Percentiles rank a stretch among this genome's conserved stretches.
phyloP scores from a whole-genome alignment of 2,329 filamentous ascomycete genomes.

The Fusarium proliferatum region DNA sequence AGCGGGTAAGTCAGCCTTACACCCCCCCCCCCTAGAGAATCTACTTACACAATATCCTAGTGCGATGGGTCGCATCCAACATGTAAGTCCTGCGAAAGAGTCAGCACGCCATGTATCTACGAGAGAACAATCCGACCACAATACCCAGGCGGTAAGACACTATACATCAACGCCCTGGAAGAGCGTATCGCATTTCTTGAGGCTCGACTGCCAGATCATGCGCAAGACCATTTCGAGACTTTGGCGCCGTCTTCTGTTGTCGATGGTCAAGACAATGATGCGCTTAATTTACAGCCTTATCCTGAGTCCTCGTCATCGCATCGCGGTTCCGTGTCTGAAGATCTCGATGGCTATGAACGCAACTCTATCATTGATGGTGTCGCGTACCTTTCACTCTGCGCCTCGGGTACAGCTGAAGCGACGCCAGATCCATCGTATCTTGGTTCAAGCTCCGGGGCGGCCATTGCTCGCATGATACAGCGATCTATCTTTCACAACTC shows the following conservation, averaged over 20 bases:
- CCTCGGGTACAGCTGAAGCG: rapidly evolving
- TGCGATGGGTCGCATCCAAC: not conserved
- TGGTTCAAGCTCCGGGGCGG: rapidly evolving
- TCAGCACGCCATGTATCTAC: not conserved
- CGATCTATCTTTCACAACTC: not conserved
- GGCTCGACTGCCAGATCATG: not conserved
- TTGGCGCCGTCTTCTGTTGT: not conserved
- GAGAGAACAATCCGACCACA: not conserved
- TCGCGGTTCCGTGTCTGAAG: rapidly evolving
- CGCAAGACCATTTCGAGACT: not conserved
- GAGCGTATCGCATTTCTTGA: not conserved
- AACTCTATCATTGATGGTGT: not conserved
- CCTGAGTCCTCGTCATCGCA: not conserved
- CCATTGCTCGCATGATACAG: not conserved
- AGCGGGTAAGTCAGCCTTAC: not conserved
- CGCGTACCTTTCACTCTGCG: not conserved
- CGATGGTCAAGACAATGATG: not conserved
- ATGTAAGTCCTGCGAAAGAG: not conserved
- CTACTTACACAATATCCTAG: not conserved
- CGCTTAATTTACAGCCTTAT: rapidly evolving
- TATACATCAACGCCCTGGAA: not conserved
- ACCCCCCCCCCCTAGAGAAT: too few species aligned
- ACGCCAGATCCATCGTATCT: not conserved
- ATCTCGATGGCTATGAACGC: rapidly evolving
- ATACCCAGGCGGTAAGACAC: not conserved